phyloP scores from a whole-genome alignment of 768 basidiomycete genomes.

The Psilocybe subaeruginosa region DNA sequence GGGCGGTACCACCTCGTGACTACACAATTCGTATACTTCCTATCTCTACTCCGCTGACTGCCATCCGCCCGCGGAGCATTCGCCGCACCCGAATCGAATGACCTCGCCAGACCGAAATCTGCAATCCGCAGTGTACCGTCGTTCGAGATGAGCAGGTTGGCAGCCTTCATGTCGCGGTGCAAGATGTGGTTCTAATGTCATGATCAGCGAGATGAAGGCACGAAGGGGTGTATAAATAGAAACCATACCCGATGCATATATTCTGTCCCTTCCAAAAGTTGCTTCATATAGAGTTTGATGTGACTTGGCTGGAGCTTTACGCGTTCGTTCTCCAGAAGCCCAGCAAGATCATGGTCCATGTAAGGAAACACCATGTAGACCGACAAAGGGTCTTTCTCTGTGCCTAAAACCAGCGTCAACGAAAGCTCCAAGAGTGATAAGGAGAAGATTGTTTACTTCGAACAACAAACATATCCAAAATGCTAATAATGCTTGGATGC shows the following conservation, averaged over 20 bases:
- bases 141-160: constrained; percentile 93
- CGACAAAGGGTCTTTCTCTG: constrained; percentile 71
- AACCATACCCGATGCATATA: constrained; percentile 90
- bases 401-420: constrained; percentile 44
- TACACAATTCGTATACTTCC: constrained; percentile 93
- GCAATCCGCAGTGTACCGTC: constrained; percentile 83
- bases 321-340: constrained; percentile 88
- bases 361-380: constrained; percentile 99
- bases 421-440: not conserved
- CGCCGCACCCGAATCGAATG: constrained; percentile 59
- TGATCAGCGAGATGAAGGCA: constrained; percentile 3
- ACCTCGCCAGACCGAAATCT: constrained; percentile 94
- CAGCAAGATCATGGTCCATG: constrained; percentile 99
- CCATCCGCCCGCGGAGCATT: constrained; percentile 20
- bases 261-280: constrained; percentile 93
- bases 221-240: constrained; percentile 3
- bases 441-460: constrained; percentile 52
- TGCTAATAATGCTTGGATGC: constrained; percentile 84
- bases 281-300: constrained; percentile 96
- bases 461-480: constrained; percentile 92
- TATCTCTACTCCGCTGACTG: constrained; percentile 41
- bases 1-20: constrained; percentile 96
- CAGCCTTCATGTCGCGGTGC: constrained; percentile 99
- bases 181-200: constrained; percentile 84
- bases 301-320: constrained; percentile 82